Evolutionary conservation across 768 basidiomycete genomes (phyloP).

Genomic region (Lactifluus subvellereus): DNA sequence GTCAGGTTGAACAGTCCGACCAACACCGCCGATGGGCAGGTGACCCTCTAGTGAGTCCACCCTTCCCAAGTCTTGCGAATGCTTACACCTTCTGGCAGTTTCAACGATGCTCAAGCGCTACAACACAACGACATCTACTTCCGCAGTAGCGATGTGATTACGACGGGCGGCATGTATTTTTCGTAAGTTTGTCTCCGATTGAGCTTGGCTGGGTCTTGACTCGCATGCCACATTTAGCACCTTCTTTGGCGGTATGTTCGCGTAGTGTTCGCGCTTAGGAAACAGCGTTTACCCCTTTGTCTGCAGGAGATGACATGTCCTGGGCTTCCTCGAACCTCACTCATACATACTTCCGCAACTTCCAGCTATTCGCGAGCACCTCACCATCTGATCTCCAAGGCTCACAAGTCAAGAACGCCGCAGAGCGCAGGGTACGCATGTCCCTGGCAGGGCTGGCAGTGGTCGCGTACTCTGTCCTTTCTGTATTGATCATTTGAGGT

Average conservation of each 20-base stretch:
- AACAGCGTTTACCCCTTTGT: conserved; percentile 17
- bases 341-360: conserved; percentile 72
- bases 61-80: not conserved
- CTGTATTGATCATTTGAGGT: not conserved
- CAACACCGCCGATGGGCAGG: conserved; percentile 65
- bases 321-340: conserved; percentile 69
- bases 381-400: conserved; percentile 20
- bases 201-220: not conserved
- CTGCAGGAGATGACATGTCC: conserved; percentile 50
- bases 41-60: conserved; percentile 57
- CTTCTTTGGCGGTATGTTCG: conserved; percentile 66
- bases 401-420: conserved; percentile 3
- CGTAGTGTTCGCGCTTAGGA: not conserved
- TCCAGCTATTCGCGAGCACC: conserved; percentile 43
- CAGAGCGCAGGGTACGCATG: not conserved
- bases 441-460: conserved; percentile 1
- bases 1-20: conserved; percentile 73
- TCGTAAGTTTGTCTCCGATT: conserved; percentile 37
- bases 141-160: conserved; percentile 47
- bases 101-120: conserved; percentile 61
- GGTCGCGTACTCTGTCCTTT: not conserved
- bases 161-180: conserved; percentile 68
- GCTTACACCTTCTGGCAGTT: conserved; percentile 35
- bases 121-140: conserved; percentile 58
- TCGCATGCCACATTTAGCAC: conserved; percentile 40